These are phyloP conservation scores for Omphalea diandra DNA, from an alignment of 441 rosid genomes.

Conservation along the genomic window DNA sequence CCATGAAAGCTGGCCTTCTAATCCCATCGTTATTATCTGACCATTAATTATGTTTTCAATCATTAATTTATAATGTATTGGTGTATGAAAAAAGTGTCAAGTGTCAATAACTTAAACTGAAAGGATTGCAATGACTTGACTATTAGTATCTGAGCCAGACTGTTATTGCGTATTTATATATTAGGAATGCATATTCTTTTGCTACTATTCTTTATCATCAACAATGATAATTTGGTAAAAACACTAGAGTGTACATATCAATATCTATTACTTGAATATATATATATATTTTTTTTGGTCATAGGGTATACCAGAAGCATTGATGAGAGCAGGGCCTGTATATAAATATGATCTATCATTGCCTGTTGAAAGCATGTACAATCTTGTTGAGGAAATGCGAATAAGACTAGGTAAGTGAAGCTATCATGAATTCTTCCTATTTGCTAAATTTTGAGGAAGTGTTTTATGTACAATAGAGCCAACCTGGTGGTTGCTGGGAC, in stretches of 20 bases:
- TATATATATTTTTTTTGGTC: constrained; percentile 13
- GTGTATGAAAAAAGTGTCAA: background rate
- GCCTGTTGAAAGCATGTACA: constrained; percentile 80
- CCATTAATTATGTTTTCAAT: background rate
- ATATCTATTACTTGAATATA: constrained; percentile 10
- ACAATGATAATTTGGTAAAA: background rate
- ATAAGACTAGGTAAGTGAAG: constrained; percentile 60
- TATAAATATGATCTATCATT: constrained; percentile 92
- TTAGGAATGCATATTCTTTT: background rate
- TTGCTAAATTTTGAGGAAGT: background rate
- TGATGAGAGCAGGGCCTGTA: constrained; percentile 78
- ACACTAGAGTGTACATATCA: background rate
- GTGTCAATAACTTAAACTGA: background rate
- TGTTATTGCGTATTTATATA: background rate
- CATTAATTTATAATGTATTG: background rate
- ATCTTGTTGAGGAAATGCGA: constrained; percentile 80
- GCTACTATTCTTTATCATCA: background rate
- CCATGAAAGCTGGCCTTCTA: background rate
- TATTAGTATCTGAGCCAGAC: background rate
- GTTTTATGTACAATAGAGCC: background rate
- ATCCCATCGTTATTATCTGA: background rate
- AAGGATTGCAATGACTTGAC: background rate
- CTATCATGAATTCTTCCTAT: background rate
- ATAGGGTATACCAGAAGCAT: constrained; percentile 90
- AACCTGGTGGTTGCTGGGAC: background rate